Evolutionary conservation across 345 rosid species (phyloP), one percentile per base, ranked within the genome.

Genomic region (Eucalyptus dawsonii): DNA sequence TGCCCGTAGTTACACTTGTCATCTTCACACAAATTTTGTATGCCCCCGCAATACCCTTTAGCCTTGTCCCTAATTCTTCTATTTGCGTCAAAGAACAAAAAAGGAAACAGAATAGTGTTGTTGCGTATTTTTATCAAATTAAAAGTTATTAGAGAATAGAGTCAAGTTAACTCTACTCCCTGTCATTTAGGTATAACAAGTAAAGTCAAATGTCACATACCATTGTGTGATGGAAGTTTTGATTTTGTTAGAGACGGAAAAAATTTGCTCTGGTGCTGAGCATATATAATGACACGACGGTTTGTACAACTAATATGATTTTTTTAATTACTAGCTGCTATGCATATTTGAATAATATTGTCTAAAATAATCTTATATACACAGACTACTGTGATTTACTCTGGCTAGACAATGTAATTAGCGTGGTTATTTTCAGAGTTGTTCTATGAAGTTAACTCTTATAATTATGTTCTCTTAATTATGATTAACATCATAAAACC

Each of bases 131-230:
- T 62, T 4, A 62, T 62, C 19, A 62, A 7, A 62, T 14, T 29
- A 0, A 2, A 62, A 29, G 72, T 62, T 29, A 29, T 62, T 62
- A 19, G 9, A 53, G 58, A 0, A 19, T 53, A 53, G 4, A 53
- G 10, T 19, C 22, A 1, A n/a, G n/a, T n/a, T n/a, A n/a, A 53
- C 4, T 53, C 22, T 1, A 53, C 58, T 53, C 11, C 3, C 24
- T 53, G 58, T 0, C 58, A 53, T 53, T 8, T 17, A 19, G 58
- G 58, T 21, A 2, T 54, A 21, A 54, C 58, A 54, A 54, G 58
- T 21, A 54, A 3, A 54, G 11, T 54, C 25, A 8, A 54, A 54
- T 8, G 0, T 54, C 60, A 21, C 25, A 0, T 0, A 8, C 25
- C 60, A 8, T 21, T 21, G 5, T 54, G 60, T 6, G 24, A 21